Evolutionary conservation across 2,329 filamentous ascomycete species (phyloP), one percentile per base, ranked within the genome.

Genomic region (Chalaropsis thielavioides): DNA sequence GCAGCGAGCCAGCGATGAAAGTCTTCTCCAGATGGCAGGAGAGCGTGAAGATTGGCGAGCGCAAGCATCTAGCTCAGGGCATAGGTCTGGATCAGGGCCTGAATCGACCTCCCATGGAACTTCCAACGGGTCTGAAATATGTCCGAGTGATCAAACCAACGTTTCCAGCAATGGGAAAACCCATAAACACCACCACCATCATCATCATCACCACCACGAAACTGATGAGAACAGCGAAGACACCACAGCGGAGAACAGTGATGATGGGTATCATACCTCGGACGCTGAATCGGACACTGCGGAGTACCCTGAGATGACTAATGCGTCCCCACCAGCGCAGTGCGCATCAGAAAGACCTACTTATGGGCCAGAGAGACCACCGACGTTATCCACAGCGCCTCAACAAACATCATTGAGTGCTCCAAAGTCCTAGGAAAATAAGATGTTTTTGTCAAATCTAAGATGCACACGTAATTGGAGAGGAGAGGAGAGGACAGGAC

Each of bases 1-100:
- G 75, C 92, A 96, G 74, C 92, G 96, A 71, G 85, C 90, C 60
- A 95, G 92, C 31, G 94, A 94, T 72, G 87, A 89, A 69, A 97
- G 96, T 75, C 96, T 99, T 72, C 84, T 96, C 67, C 89, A 94
- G 72, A 96, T 97, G 92, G 94, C 92, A 2, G 91, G 96, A 74
- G 92, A 97, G 74, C 87, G 94, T 64, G 89, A 96, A 69, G 84
- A 87, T 43, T 84, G 90, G 73, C 87, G 86, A 11, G 61, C 24
- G 24, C 61, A 56, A 59, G 72, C 89, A 88, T 76, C 91, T 91
- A 70, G 27, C 43, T 49, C 63, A 31, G 56, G 56, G 56, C 62
- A 51, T 15, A 51, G 24, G 88, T 76, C 91, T 91, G 70, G 27
- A n/a, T 49, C 63, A 13, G 63, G 63, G 54, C 65, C 17, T 19